These are phyloP conservation scores for Xylariomycetidae sp. DNA, from an alignment of 2,329 filamentous ascomycete genomes.

Conservation along the genomic window DNA sequence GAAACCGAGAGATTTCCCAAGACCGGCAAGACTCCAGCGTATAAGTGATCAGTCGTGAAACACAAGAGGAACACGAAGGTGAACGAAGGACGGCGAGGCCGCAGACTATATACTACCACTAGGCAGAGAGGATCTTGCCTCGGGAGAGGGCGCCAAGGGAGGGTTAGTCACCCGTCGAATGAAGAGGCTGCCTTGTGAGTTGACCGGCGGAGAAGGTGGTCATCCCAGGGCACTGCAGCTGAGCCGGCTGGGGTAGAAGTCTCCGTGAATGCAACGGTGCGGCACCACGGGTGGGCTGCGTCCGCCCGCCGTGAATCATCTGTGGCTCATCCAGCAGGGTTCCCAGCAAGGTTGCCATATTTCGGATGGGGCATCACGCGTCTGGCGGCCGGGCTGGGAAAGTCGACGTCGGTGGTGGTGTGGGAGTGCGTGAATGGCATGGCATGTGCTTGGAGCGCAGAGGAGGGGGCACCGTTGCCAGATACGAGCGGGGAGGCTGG, in stretches of 20 bases:
- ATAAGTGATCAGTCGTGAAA: slow-evolving; percentile 17
- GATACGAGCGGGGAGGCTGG: slow-evolving; percentile 15
- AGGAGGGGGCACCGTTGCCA: slow-evolving; percentile 14
- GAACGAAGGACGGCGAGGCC: slow-evolving; percentile 11
- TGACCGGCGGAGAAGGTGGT: slow-evolving; percentile 21
- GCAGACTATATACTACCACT: slow-evolving; percentile 19
- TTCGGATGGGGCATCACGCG: slow-evolving; percentile 11
- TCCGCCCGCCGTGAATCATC: slow-evolving; percentile 15
- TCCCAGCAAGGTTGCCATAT: slow-evolving; percentile 4
- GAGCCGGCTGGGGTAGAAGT: slow-evolving; percentile 14
- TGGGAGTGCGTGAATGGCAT: slow-evolving; percentile 13
- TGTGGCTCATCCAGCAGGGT: slow-evolving; percentile 10
- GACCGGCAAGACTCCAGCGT: slow-evolving; percentile 12
- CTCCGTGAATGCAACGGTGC: slow-evolving; percentile 15
- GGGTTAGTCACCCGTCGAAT: slow-evolving; percentile 28
- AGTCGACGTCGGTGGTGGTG: too few relatives aligned
- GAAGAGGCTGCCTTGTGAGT: slow-evolving; percentile 28
- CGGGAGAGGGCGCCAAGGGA: slow-evolving; percentile 11
- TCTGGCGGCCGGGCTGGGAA: too few relatives aligned
- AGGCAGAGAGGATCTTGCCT: slow-evolving; percentile 18
- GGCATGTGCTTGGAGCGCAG: slow-evolving; percentile 10
- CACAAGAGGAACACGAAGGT: slow-evolving; percentile 12
- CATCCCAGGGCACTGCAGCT: slow-evolving; percentile 19
- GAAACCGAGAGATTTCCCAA: slow-evolving; percentile 7
- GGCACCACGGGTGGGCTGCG: slow-evolving; percentile 16